These are phyloP conservation scores for Rhamnella rubrinervis DNA, from an alignment of 331 rosid species.

Conservation along the genomic window DNA sequence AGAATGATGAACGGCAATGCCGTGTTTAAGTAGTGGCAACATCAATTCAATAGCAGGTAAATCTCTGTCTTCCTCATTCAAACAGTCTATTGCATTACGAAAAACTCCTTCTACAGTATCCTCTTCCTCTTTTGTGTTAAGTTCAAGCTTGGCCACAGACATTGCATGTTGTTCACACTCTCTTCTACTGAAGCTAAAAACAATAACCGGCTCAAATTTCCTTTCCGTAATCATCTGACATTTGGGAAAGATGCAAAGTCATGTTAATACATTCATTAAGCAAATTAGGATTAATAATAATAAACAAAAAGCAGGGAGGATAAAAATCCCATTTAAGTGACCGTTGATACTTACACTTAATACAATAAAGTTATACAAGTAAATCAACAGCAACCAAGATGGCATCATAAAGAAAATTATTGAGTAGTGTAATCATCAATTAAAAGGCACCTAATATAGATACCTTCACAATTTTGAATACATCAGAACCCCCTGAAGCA, in stretches of 20 bases:
- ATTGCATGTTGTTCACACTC: constrained; percentile 97
- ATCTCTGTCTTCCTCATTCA: constrained; percentile 89
- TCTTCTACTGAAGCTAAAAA: constrained; percentile 96
- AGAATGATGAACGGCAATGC: constrained; percentile 98
- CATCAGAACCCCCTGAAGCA: constrained; percentile 75
- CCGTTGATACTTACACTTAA: no score
- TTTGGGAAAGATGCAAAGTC: constrained; percentile 15
- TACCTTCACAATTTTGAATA: constrained; percentile 92
- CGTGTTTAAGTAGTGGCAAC: constrained; percentile 93
- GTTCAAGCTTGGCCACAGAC: constrained; percentile 96
- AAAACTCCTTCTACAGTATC: constrained; percentile 79
- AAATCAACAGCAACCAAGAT: no score
- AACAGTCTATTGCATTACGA: constrained; percentile 76
- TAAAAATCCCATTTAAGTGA: no score
- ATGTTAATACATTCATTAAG: constrained; percentile 2
- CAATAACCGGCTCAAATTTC: constrained; percentile 91
- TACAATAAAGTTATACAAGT: no score
- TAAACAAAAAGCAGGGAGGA: not conserved
- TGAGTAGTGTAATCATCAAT: no score
- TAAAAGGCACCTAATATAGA: not conserved
- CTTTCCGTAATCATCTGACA: constrained; percentile 96
- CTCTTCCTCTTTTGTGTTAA: constrained; percentile 80
- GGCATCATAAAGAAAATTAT: no score
- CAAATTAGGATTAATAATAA: not conserved
- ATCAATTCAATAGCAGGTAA: constrained; percentile 93